Evolutionary conservation across 2,329 filamentous ascomycete genomes (phyloP).

Genomic region (Fusarium tjaetaba): DNA sequence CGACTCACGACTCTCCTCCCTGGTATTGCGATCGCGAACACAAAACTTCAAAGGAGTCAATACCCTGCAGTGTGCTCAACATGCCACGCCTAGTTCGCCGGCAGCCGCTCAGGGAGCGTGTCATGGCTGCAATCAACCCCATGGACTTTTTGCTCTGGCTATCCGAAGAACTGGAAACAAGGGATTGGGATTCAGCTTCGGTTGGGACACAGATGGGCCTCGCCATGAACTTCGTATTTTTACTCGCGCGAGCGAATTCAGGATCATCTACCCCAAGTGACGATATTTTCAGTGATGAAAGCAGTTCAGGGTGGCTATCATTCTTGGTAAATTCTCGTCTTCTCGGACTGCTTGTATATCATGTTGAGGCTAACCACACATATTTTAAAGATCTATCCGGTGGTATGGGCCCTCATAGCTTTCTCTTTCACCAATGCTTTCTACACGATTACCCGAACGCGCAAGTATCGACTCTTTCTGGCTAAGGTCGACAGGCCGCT

Average conservation of each 20-base stretch:
- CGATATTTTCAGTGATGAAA: conserved; percentile 85
- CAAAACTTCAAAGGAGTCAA: neutral
- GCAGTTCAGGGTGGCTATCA: conserved; percentile 71
- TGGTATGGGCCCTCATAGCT: conserved; percentile 74
- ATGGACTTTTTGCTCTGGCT: conserved; percentile 91
- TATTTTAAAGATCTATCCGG: conserved; percentile 67
- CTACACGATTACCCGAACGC: conserved; percentile 83
- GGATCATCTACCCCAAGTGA: conserved; percentile 65
- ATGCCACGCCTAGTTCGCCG: conserved; percentile 84
- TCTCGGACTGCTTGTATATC: neutral
- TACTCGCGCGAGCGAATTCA: conserved; percentile 84
- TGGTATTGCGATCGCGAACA: conserved; percentile 2
- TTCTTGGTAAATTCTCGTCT: conserved; percentile 59
- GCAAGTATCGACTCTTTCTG: conserved; percentile 92
- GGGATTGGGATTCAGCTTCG: conserved; percentile 86
- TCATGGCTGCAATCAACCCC: conserved; percentile 83
- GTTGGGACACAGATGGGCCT: conserved; percentile 82
- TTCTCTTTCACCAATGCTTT: conserved; percentile 80
- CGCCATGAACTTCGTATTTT: conserved; percentile 79
- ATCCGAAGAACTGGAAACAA: conserved; percentile 90
- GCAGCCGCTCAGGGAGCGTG: conserved; percentile 80
- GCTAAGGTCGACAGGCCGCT: conserved; percentile 79
- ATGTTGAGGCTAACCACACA: conserved; percentile 13
- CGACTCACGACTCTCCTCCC: neutral
- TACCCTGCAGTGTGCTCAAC: conserved; percentile 42